Conservation (phyloP, 2,329 filamentous ascomycete genomes). For the Chaetomium globosum region DNA sequence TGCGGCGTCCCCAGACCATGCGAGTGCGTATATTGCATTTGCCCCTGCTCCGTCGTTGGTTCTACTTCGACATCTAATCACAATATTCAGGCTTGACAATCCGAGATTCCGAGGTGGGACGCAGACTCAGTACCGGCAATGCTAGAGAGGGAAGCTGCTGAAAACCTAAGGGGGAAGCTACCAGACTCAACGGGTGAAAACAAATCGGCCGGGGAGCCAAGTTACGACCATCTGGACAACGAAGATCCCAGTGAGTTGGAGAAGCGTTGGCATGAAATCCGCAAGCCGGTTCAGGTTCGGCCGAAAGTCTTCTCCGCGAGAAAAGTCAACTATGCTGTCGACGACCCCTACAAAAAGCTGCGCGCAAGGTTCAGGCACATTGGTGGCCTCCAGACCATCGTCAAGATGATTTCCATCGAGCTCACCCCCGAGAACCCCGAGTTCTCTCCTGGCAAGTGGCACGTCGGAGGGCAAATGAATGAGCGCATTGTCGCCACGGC, state of each 20-base stretch:
- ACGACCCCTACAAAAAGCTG: slow-evolving; percentile 22
- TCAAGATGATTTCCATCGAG: slow-evolving; percentile 63
- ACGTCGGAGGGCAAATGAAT: slow-evolving; percentile 54
- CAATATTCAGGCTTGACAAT: slow-evolving; percentile 1
- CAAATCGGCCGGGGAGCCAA: background rate
- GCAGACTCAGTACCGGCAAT: background rate
- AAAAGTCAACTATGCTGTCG: slow-evolving; percentile 28
- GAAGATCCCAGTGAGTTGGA: background rate
- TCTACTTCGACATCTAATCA: background rate
- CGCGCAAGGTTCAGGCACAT: slow-evolving; percentile 38
- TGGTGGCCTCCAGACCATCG: slow-evolving; percentile 62
- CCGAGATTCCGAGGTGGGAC: slow-evolving; percentile 16
- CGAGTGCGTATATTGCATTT: background rate
- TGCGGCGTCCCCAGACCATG: background rate
- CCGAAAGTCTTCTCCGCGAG: slow-evolving; percentile 21
- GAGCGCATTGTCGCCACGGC: slow-evolving; percentile 60
- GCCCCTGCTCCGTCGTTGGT: background rate
- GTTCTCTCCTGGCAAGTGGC: slow-evolving; percentile 53
- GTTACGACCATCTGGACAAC: background rate
- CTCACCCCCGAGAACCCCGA: slow-evolving; percentile 58
- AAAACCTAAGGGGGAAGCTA: background rate
- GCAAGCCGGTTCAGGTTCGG: slow-evolving; percentile 26
- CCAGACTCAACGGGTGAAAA: background rate
- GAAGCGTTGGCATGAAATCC: slow-evolving; percentile 15
- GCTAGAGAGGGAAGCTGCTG: slow-evolving; percentile 2